Evolutionary conservation across 2,329 filamentous ascomycete species (phyloP).

Genomic region (Neofusicoccum parvum): DNA sequence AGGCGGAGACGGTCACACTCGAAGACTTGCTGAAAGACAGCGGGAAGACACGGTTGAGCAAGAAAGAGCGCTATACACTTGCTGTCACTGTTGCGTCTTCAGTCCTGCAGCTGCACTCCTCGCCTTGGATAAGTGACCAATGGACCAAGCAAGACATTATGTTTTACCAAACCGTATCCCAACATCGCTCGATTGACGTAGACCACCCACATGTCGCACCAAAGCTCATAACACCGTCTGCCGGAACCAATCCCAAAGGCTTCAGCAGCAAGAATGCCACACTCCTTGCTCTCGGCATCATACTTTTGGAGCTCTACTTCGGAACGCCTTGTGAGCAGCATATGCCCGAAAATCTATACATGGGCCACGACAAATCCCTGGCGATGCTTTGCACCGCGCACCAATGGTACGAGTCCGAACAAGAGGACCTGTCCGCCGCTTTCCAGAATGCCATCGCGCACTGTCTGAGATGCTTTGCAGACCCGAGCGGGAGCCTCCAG

Average conservation of each 20-base stretch:
- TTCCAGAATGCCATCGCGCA: constrained; percentile 38
- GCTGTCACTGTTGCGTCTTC: constrained; percentile 40
- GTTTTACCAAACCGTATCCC: constrained; percentile 31
- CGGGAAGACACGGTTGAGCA: constrained; percentile 31
- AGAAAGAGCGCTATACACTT: constrained; percentile 38
- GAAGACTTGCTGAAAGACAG: constrained; percentile 33
- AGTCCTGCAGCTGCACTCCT: constrained; percentile 39
- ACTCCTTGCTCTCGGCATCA: constrained; percentile 37
- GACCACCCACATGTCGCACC: constrained; percentile 37
- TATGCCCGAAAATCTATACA: constrained; percentile 27
- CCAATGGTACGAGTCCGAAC: constrained; percentile 36
- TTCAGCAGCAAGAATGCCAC: constrained; percentile 40
- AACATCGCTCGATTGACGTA: constrained; percentile 31
- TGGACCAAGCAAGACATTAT: constrained; percentile 38
- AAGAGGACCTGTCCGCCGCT: constrained; percentile 39
- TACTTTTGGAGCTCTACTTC: constrained; percentile 41
- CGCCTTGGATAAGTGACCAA: constrained; percentile 39
- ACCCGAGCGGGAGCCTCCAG: constrained; percentile 36
- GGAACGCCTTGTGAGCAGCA: constrained; percentile 37
- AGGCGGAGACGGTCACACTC: constrained; percentile 30
- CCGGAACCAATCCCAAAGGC: constrained; percentile 14
- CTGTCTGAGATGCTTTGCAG: constrained; percentile 38
- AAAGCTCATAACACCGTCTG: constrained; percentile 21
- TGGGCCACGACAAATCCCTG: constrained; percentile 6
- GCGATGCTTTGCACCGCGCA: constrained; percentile 36